These are phyloP conservation scores for Suhomyces pyralidae DNA, from an alignment of 805 yeast species.

Conservation along the genomic window DNA sequence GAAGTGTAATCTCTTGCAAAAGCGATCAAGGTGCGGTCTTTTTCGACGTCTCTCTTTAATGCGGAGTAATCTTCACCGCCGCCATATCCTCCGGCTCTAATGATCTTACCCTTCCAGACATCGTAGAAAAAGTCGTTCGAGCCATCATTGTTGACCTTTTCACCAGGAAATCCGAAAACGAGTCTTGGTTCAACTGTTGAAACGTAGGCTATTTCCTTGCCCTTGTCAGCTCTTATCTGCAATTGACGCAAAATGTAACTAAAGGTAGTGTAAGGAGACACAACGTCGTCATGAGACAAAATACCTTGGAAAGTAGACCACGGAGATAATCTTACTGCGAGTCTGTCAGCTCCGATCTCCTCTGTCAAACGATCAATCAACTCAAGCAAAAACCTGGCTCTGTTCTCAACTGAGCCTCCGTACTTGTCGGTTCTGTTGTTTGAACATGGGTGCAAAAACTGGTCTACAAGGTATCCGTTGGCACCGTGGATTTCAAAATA, in stretches of 20 bases:
- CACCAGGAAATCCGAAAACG: slow-evolving; percentile 12
- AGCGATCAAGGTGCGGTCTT: slow-evolving; percentile 30
- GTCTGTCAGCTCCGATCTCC: background rate
- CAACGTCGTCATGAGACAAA: slow-evolving; percentile 24
- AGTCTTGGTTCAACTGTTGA: slow-evolving; percentile 39
- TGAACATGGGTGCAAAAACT: slow-evolving; percentile 30
- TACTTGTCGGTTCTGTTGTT: slow-evolving; percentile 33
- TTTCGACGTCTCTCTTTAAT: slow-evolving; percentile 5
- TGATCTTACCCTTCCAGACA: slow-evolving; percentile 32
- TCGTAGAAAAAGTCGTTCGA: slow-evolving; percentile 19
- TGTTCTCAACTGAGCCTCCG: slow-evolving; percentile 37
- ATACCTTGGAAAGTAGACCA: slow-evolving; percentile 32
- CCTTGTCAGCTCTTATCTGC: slow-evolving; percentile 30
- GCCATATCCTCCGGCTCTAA: slow-evolving; percentile 19
- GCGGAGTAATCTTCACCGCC: slow-evolving; percentile 14
- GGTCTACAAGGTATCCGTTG: slow-evolving; percentile 39
- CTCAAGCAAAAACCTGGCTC: slow-evolving; percentile 32
- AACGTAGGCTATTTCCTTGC: slow-evolving; percentile 26
- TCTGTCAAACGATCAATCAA: slow-evolving; percentile 12
- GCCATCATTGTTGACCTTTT: slow-evolving; percentile 10
- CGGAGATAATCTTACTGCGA: slow-evolving; percentile 31
- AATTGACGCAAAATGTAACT: slow-evolving; percentile 41
- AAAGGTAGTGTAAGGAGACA: slow-evolving; percentile 35
- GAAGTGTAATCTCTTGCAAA: slow-evolving; percentile 50
- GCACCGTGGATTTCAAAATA: slow-evolving; percentile 40